Evolutionary conservation across 2,329 filamentous ascomycete species (phyloP).

Genomic region (Zelopaecilomyces penicillatus): DNA sequence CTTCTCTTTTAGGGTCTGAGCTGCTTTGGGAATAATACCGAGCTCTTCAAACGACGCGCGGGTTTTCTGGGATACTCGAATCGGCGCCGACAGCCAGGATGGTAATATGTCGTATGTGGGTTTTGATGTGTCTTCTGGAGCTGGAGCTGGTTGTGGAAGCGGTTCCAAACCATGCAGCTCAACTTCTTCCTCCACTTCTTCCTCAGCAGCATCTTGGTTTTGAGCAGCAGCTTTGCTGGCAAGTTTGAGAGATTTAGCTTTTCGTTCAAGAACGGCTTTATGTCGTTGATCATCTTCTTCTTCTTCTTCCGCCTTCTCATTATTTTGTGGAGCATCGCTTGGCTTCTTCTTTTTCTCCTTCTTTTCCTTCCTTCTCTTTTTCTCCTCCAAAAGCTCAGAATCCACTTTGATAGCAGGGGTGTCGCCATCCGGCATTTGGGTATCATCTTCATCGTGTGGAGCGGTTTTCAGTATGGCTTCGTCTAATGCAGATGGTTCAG

Average conservation of each 20-base stretch:
- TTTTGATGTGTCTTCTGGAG: slow-evolving; percentile 46
- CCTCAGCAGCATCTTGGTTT: slow-evolving; percentile 22
- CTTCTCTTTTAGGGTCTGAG: slow-evolving; percentile 57
- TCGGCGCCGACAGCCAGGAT: slow-evolving; percentile 68
- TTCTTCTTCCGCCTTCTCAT: slow-evolving; percentile 17
- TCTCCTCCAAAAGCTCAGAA: background rate
- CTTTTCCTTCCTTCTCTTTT: slow-evolving; percentile 11
- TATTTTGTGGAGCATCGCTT: slow-evolving; percentile 19
- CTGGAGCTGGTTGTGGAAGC: slow-evolving; percentile 66
- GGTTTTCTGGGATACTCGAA: slow-evolving; percentile 55
- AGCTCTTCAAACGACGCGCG: slow-evolving; percentile 54
- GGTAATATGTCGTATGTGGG: slow-evolving; percentile 74
- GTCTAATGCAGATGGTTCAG: background rate
- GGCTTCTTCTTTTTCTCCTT: slow-evolving; percentile 19
- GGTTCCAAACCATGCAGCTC: slow-evolving; percentile 64
- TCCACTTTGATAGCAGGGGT: background rate
- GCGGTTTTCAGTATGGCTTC: background rate
- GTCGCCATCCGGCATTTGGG: slow-evolving; percentile 7
- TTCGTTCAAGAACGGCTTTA: slow-evolving; percentile 46
- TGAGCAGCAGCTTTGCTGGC: slow-evolving; percentile 31
- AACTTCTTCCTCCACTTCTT: slow-evolving; percentile 27
- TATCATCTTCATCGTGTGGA: background rate
- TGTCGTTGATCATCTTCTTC: slow-evolving; percentile 29
- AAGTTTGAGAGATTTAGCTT: slow-evolving; percentile 45
- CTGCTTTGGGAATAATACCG: slow-evolving; percentile 51